These are phyloP conservation scores for Claviceps cyperi DNA, from an alignment of 2,329 filamentous ascomycete species.

Conservation along the genomic window DNA sequence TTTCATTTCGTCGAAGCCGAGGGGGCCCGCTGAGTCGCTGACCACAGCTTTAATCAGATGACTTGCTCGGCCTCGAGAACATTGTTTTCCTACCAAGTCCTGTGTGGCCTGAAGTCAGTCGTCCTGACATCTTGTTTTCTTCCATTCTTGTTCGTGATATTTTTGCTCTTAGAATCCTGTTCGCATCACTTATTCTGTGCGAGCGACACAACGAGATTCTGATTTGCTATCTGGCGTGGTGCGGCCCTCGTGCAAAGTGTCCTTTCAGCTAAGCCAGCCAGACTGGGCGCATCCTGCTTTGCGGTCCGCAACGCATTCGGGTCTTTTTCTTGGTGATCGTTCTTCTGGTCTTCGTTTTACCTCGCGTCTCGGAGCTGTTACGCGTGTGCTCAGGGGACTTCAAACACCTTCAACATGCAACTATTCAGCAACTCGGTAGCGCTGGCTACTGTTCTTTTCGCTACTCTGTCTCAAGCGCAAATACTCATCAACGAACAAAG, in stretches of 20 bases:
- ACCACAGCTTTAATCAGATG: neutral
- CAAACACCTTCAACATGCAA: constrained; percentile 3
- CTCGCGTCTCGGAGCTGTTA: neutral
- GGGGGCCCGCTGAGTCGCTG: too few species aligned
- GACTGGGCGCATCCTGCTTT: neutral
- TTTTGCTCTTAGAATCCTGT: neutral
- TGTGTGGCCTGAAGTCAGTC: neutral
- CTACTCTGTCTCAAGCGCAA: constrained; percentile 42
- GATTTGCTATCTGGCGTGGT: neutral
- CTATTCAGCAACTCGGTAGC: constrained; percentile 12
- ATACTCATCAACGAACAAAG: constrained; percentile 59
- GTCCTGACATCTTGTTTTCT: neutral
- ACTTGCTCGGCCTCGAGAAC: neutral
- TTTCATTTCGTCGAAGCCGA: neutral
- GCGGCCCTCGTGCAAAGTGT: neutral
- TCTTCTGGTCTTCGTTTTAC: neutral
- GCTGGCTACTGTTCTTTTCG: constrained; percentile 28
- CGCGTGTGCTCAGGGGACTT: too few species aligned
- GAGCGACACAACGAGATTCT: neutral
- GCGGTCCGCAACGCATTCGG: neutral
- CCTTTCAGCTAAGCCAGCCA: constrained; percentile 2
- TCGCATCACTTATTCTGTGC: neutral
- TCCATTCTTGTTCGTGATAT: neutral
- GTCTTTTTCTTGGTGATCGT: neutral
- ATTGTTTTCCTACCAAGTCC: neutral